Base-by-base conservation (phyloP, 768 basidiomycete species). In the Porpolomopsis calyptriformis region DNA sequence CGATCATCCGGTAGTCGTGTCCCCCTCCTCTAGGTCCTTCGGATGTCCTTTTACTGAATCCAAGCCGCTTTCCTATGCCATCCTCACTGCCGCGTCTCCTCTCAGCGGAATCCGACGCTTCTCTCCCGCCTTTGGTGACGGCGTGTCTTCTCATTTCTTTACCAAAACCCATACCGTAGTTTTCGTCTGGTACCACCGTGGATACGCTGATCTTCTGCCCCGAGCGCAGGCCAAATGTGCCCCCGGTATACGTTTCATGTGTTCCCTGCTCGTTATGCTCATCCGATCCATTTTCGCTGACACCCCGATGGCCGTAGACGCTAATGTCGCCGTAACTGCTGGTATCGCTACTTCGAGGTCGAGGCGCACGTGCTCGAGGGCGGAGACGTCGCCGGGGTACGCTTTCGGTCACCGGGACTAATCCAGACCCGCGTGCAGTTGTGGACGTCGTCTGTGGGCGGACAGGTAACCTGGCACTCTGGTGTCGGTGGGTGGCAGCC, bases 1-100 rank as follows among this genome's bases (percentile, higher is more conserved):
- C 60, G 18, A 72, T 60, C 18, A 74, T 64, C 55, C 73, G 69
- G 47, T 67, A 71, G 16, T 66, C 63, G 35, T 67, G 68, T 5
- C 63, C 64, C 5, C 67, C 49, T 7, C 50, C 59, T 7, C n/a
- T n/a, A n/a, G 64, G 64, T 0, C 57, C 59, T 16, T 45, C 45
- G 51, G 47, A 22, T 37, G 27, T 34, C 55, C 19, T 24, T 37
- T 16, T 37, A 42, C 3, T 40, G 20, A 11, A 18, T 34, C 33
- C 14, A 34, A 34, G 33, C 18, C 14, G 4, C 10, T 34, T 34
- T 34, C 10, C 14, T 11, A 12, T 11, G 4, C 20, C 37, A 39
- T 5, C 10, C n/a, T 20, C 37, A 19, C 20, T 22, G n/a, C 16
- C 37, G 16, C 4, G 37, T 20, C 20, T 16, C 11, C 37, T 19